phyloP scores from a whole-genome alignment of 148 eudicot species.

The Euryodendron excelsum region DNA sequence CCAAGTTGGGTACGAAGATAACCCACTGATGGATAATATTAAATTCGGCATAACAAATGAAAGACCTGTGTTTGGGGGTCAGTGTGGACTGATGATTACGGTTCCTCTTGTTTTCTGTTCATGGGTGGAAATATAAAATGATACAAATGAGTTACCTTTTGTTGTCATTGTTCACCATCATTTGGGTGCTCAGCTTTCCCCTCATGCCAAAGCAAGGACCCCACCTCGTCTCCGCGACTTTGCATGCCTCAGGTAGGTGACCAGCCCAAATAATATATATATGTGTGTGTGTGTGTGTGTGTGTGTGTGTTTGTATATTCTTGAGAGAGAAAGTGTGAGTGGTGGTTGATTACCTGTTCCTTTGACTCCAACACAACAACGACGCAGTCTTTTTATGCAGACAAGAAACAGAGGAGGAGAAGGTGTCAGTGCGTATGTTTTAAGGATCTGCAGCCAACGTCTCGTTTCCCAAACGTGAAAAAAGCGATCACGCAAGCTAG shows the following conservation, averaged over 20 bases:
- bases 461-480: background rate
- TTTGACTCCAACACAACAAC: background rate
- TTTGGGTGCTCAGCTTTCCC: constrained; percentile 4
- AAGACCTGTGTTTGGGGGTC: background rate
- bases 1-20: background rate
- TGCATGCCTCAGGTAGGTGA: background rate
- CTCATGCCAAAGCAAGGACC: constrained; percentile 11
- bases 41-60: background rate
- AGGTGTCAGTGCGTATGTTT: background rate
- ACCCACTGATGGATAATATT: background rate
- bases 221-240: background rate
- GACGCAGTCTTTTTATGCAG: background rate
- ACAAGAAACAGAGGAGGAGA: background rate
- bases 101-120: background rate
- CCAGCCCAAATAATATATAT: background rate
- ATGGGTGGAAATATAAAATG: background rate
- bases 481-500: background rate
- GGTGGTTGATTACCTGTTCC: background rate
- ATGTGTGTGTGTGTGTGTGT: background rate
- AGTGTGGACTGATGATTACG: constrained; percentile 7
- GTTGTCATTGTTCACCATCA: background rate
- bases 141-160: background rate
- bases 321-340: background rate
- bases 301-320: no score
- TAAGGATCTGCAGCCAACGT: background rate